Evolutionary conservation across 1,139 yeast genomes (phyloP).

Genomic region (Candida glucosophila): DNA sequence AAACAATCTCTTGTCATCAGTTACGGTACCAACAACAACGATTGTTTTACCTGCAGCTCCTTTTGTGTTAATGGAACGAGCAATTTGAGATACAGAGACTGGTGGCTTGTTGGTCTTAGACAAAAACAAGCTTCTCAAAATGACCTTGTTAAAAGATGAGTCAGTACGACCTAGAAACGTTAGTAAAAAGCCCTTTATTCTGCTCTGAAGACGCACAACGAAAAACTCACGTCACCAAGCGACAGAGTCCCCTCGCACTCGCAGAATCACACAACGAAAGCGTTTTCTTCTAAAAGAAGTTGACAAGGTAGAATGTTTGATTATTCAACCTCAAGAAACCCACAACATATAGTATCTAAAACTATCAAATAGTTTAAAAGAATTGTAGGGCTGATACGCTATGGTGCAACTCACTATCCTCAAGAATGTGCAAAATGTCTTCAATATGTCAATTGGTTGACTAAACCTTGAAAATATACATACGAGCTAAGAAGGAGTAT

Average conservation of each 20-base stretch:
- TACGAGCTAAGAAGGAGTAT: conserved; percentile 99
- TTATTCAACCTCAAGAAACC: too few species aligned
- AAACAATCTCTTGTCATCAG: conserved; percentile 92
- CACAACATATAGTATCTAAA: too few species aligned
- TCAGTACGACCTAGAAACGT: conserved; percentile 84
- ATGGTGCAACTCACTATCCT: too few species aligned
- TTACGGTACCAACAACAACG: conserved; percentile 98
- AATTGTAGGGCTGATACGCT: too few species aligned
- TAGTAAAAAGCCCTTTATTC: conserved; percentile 38
- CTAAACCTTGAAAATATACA: conserved; percentile 32
- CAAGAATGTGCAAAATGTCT: too few species aligned
- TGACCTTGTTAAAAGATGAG: conserved; percentile 96
- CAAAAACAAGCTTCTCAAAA: conserved; percentile 90
- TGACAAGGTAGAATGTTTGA: too few species aligned
- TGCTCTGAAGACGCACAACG: conserved; percentile 59
- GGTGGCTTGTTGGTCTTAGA: conserved; percentile 99
- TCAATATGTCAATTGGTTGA: too few species aligned
- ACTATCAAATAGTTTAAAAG: too few species aligned
- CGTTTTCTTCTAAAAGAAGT: too few species aligned
- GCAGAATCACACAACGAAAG: too few species aligned
- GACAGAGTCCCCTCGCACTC: conserved; percentile 36
- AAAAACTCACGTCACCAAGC: too few species aligned
- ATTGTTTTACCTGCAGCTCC: conserved; percentile 88
- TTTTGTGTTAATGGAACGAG: conserved; percentile 73
- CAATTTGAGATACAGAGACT: conserved; percentile 87